Evolutionary conservation across 1,284 basidiomycete species (phyloP).

Genomic region (Fomitopsis pinicola): DNA sequence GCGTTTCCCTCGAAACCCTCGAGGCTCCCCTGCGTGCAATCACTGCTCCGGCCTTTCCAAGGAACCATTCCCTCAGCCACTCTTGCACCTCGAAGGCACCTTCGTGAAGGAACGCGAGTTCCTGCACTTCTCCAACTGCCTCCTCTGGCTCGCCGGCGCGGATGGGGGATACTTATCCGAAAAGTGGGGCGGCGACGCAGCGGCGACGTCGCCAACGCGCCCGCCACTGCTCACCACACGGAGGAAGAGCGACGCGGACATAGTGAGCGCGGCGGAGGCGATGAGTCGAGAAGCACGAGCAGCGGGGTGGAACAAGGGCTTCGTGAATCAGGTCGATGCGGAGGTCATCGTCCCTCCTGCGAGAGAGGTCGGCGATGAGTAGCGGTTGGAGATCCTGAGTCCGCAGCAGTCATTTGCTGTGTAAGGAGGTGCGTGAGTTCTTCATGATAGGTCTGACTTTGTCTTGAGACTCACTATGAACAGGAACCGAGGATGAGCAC

Average conservation of each 20-base stretch:
- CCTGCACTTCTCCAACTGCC: conserved; percentile 76
- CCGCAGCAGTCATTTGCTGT: conserved; percentile 76
- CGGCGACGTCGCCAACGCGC: conserved; percentile 15
- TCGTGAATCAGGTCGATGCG: conserved; percentile 66
- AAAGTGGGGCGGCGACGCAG: conserved; percentile 18
- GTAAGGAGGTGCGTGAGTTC: conserved; percentile 53
- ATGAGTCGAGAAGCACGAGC: conserved; percentile 34
- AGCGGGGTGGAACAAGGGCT: conserved; percentile 55
- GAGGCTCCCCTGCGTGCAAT: too few relatives aligned
- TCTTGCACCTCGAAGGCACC: conserved; percentile 54
- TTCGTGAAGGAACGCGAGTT: conserved; percentile 61
- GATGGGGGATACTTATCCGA: conserved; percentile 31
- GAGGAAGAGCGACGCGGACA: conserved; percentile 60
- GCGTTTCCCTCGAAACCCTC: too few relatives aligned
- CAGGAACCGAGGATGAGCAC: conserved; percentile 54
- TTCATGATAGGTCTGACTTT: not conserved
- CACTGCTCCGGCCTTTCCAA: too few relatives aligned
- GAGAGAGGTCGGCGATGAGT: conserved; percentile 41
- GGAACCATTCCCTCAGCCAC: too few relatives aligned
- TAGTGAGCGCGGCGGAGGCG: conserved; percentile 22
- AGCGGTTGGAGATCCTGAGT: conserved; percentile 69
- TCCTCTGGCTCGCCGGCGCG: conserved; percentile 68
- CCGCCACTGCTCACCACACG: conserved; percentile 42
- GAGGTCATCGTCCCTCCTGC: conserved; percentile 64
- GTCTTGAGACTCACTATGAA: not conserved